Evolutionary conservation across 495 filamentous ascomycete species (phyloP).

Genomic region (Beverwykella pulmonaria): DNA sequence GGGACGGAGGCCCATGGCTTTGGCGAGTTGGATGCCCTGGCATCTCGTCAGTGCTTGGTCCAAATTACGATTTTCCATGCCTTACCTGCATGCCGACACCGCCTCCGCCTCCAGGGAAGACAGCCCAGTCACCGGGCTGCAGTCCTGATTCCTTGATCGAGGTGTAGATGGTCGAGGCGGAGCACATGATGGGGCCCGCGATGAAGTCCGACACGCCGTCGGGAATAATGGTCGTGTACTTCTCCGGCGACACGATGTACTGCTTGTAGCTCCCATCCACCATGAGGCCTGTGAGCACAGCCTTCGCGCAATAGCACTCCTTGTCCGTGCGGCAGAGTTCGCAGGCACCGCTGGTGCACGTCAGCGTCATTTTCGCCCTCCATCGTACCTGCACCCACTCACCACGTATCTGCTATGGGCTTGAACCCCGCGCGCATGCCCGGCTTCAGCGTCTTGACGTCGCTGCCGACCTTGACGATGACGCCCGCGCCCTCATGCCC

Average conservation of each 20-base stretch:
- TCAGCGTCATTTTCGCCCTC: slow-evolving; percentile 46
- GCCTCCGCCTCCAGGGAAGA: slow-evolving; percentile 51
- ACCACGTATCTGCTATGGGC: slow-evolving; percentile 56
- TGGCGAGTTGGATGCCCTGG: slow-evolving; percentile 48
- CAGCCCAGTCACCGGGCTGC: slow-evolving; percentile 49
- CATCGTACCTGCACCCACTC: not conserved
- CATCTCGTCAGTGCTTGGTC: too few relatives aligned
- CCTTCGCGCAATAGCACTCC: slow-evolving; percentile 46
- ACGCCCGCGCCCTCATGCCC: slow-evolving; percentile 63
- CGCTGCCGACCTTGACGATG: slow-evolving; percentile 56
- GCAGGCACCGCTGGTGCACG: slow-evolving; percentile 55
- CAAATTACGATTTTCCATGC: too few relatives aligned
- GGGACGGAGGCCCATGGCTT: slow-evolving; percentile 42
- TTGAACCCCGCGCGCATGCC: slow-evolving; percentile 63
- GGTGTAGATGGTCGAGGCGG: slow-evolving; percentile 49
- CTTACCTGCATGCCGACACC: slow-evolving; percentile 45
- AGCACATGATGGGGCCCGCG: slow-evolving; percentile 54
- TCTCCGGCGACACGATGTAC: slow-evolving; percentile 49
- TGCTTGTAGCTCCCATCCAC: slow-evolving; percentile 47
- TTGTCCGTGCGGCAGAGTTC: slow-evolving; percentile 49
- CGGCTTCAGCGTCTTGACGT: slow-evolving; percentile 57
- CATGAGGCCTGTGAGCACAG: slow-evolving; percentile 44
- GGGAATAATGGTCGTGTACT: slow-evolving; percentile 50
- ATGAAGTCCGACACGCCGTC: slow-evolving; percentile 50
- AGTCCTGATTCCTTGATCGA: slow-evolving; percentile 47